A percentile compares a stretch with the other conserved stretches of the same genome.
These are phyloP conservation scores for Spizellomyces punctatus DNA, from an alignment of 192 early-diverging fungal species.

Conservation along the genomic window DNA sequence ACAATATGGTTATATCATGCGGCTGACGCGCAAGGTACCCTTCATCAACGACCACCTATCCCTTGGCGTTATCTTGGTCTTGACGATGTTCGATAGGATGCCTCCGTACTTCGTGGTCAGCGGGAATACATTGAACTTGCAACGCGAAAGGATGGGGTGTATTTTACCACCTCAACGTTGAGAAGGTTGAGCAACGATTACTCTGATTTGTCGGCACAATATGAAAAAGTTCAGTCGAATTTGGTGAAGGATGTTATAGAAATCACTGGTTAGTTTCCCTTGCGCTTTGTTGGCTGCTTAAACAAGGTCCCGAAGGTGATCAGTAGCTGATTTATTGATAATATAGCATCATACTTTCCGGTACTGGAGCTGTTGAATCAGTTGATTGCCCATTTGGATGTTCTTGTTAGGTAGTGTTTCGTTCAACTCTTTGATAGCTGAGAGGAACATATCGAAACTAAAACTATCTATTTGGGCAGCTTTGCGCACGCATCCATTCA, in stretches of 20 bases:
- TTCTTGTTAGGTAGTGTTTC: slow-evolving; percentile 71
- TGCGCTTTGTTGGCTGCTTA: slow-evolving; percentile 2
- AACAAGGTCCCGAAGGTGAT: neutral
- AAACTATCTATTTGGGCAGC: slow-evolving; percentile 36
- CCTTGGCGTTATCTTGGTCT: neutral
- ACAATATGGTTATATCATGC: slow-evolving; percentile 82
- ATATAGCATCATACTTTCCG: slow-evolving; percentile 73
- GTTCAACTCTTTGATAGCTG: neutral
- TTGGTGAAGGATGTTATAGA: slow-evolving; percentile 87
- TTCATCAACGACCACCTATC: neutral
- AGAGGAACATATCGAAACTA: neutral
- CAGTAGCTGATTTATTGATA: neutral
- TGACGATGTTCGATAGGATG: slow-evolving; percentile 48
- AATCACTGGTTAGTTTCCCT: slow-evolving; percentile 60
- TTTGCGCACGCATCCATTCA: slow-evolving; percentile 84
- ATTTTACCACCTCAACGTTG: slow-evolving; percentile 81
- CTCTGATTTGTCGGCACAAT: slow-evolving; percentile 61
- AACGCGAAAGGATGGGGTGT: slow-evolving; percentile 85
- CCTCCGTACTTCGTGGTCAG: slow-evolving; percentile 69
- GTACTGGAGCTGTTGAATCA: slow-evolving; percentile 78
- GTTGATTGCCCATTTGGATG: slow-evolving; percentile 82
- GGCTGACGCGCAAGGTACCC: slow-evolving; percentile 68
- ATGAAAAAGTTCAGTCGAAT: slow-evolving; percentile 67
- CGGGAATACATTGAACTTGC: slow-evolving; percentile 79
- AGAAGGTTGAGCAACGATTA: slow-evolving; percentile 64